These are phyloP conservation scores for Lepraria neglecta DNA, from an alignment of 495 filamentous ascomycete species.

Conservation along the genomic window DNA sequence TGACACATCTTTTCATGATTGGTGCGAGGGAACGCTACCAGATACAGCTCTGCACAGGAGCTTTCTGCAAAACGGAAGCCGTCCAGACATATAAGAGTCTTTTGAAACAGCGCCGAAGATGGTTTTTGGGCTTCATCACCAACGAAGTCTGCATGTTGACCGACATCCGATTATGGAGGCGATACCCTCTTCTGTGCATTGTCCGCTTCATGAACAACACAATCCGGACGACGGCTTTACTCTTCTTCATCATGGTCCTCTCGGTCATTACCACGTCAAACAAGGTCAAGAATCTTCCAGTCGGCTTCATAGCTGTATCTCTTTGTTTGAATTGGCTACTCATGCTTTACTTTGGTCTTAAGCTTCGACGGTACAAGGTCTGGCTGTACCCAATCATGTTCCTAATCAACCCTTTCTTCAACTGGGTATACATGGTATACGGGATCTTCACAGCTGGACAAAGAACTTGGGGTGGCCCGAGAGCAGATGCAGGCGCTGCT, in stretches of 20 bases:
- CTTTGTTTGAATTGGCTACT: constrained; percentile 90
- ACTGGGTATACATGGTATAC: constrained; percentile 96
- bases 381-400: constrained; percentile 97
- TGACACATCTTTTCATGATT: constrained; percentile 99
- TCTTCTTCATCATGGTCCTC: constrained; percentile 94
- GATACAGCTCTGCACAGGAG: constrained; percentile 94
- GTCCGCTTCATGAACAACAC: constrained; percentile 96
- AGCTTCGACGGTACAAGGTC: constrained; percentile 82
- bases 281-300: constrained; percentile 67
- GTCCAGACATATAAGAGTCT: constrained; percentile 82
- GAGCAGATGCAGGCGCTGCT: constrained; percentile 83
- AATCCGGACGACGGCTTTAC: constrained; percentile 86
- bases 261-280: constrained; percentile 81
- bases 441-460: constrained; percentile 88
- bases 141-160: constrained; percentile 99
- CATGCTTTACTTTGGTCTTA: constrained; percentile 92
- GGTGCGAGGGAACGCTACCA: constrained; percentile 87
- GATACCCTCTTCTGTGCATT: constrained; percentile 82
- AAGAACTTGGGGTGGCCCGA: constrained; percentile 92
- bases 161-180: constrained; percentile 81
- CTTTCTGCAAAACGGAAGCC: constrained; percentile 98
- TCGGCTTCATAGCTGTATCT: constrained; percentile 94
- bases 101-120: constrained; percentile 89
- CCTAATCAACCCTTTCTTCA: constrained; percentile 91
- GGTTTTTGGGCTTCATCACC: constrained; percentile 97